Evolutionary conservation across 768 basidiomycete genomes (phyloP), one percentile per base, ranked within the genome.

Genomic region (Leccinum uliginosum): DNA sequence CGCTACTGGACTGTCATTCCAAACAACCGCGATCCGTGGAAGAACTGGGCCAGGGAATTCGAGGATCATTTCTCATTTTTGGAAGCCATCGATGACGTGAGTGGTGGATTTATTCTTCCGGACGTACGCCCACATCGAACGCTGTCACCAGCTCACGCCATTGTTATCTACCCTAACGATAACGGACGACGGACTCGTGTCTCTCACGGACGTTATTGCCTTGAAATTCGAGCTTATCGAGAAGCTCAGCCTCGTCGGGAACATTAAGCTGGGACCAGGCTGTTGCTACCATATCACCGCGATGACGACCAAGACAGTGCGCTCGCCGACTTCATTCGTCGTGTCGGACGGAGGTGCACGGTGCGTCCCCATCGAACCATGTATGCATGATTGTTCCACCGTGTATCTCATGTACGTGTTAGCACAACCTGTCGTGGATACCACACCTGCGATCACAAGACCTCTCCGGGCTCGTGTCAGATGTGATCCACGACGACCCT

Each of bases 351-450:
- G 59, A 77, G 71, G 40, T 86, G 84, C 74, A 83, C 78, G 74
- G 85, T 80, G 56, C 30, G 71, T 67, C 19, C 19, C n/a, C 5
- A 40, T 17, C 27, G 12, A 32, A 11, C 11, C 1, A 17, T 11
- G 40, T 12, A n/a, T 9, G 4, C 24, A 43, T 12, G 19, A 55
- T 40, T 19, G 9, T 27, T 9, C 3, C 11, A 6, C 15, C 29
- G 44, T 19, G 40, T 3, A 19, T 30, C 5, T 24, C 15, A 26
- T 17, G n/a, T 63, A 29, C 24, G 19, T 12, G 29, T 52, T 59
- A 87, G 86, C 71, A 71, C 29, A 88, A 87, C 61, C 59, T 89
- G 50, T 78, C 84, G 0, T 76, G 78, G 2, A 74, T 89, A 35
- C 17, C 78, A 15, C 67, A 70, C 38, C 68, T 89, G 27, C 76